phyloP scores from a whole-genome alignment of 2,329 filamentous ascomycete genomes.

The Celoporthe dispersa region DNA sequence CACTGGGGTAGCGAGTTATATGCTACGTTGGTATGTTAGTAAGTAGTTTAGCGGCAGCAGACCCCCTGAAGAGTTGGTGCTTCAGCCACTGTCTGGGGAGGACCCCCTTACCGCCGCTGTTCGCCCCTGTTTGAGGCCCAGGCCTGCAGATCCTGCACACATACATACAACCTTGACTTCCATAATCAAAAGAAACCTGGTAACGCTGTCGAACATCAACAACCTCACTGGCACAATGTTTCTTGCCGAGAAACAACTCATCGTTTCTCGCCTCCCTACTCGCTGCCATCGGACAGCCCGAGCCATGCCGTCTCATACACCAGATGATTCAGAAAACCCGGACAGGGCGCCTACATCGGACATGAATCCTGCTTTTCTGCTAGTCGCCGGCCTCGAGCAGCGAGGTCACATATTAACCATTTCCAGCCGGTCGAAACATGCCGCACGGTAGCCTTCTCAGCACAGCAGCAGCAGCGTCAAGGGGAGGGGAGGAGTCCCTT shows the following conservation, averaged over 20 bases:
- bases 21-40: neutral
- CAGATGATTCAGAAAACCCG: neutral
- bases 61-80: neutral
- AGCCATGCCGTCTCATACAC: conserved; percentile 2
- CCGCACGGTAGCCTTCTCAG: neutral
- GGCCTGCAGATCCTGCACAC: conserved; percentile 4
- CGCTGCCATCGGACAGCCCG: neutral
- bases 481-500: neutral
- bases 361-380: neutral
- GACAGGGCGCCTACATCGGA: conserved; percentile 2
- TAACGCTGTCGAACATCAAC: neutral
- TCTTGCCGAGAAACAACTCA: conserved; percentile 1
- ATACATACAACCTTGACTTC: neutral
- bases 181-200: neutral
- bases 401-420: neutral
- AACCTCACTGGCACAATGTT: conserved; percentile 14
- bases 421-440: neutral
- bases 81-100: conserved; percentile 7
- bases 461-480: neutral
- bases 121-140: conserved; percentile 5
- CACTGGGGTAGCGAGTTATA: neutral
- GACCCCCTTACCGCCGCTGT: neutral
- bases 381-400: neutral
- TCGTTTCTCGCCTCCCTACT: neutral
- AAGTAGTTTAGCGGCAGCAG: neutral